Evolutionary conservation across 176 grass and related monocot species (phyloP), one percentile per base, ranked within the genome.

Genomic region (Oryza officinalis): DNA sequence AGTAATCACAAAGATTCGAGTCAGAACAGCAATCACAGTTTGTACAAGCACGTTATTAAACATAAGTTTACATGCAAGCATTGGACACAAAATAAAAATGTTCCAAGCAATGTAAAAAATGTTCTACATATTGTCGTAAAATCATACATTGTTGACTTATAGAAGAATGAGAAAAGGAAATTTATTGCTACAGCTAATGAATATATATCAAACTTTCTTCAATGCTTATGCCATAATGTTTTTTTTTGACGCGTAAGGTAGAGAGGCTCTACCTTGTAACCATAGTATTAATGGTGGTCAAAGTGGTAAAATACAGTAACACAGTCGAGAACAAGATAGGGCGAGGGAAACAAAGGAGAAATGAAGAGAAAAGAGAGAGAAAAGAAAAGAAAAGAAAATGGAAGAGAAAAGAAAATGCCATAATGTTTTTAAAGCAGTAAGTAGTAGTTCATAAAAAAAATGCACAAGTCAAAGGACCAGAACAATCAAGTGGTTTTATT

Each of bases 161-260:
- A 3, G 12, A 41, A 57, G 7, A 38, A 41, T 15, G 54, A 28
- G 28, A 11, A 10, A 32, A 17, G 14, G 27, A 35, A 12, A 17
- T 26, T 77, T 49, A 49, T 37, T 45, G 2, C 22, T 63, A 72
- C 11, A 72, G 22, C 54, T 35, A 20, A 47, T 70, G 15, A 37
- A 85, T 25, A 69, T 25, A 69, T 78, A 1, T 8, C 59, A 37
- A 1, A 83, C 8, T 79, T 79, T 46, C 26, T 52, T 67, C 57
- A 66, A 22, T 68, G 40, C 13, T 2, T 14, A 41, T 8, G 44
- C 35, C 46, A 45, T 61, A 74, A 27, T 6, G 1, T 20, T 52
- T 52, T 43, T 3, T n/a, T n/a, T n/a, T n/a, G n/a, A n/a, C n/a
- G n/a, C n/a, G n/a, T n/a, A n/a, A n/a, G n/a, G n/a, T n/a, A n/a